Base-by-base conservation (phyloP, 331 rosid genomes). In the Quercus lobata region DNA sequence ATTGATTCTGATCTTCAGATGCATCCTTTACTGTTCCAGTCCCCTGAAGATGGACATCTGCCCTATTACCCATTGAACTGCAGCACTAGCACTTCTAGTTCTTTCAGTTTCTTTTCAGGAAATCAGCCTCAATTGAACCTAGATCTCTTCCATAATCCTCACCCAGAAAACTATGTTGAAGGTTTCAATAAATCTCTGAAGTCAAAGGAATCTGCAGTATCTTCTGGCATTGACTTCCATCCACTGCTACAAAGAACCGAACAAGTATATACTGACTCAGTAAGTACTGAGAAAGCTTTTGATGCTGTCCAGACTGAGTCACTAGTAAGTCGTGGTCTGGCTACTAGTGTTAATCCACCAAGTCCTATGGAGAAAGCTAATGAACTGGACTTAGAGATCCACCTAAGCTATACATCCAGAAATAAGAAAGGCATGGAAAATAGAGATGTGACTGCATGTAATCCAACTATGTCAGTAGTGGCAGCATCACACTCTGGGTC, bases 1-100 rank as follows among this genome's bases (percentile, higher is more conserved):
- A 66, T 83, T 27, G 70, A 81, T 84, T 81, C 89, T 79, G 97
- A 89, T 86, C 90, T 93, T 69, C 94, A 89, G 82, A 93, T 96
- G 97, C 99, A 96, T 90, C 99, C 98, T 75, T 89, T 96, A 79
- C 89, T 93, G 83, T 90, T 96, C 92, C 96, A 89, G 84, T 82
- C 87, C 76, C 79, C 96, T 70, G 94, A 93, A 79, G 91, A 85
- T 84, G 92, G 92, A 69, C 83, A 54, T 49, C 34, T 75, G 62
- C 87, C 92, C 70, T 89, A 89, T 87, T 89, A 89, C 87, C 96
- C 93, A 19, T 76, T 83, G 84, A 88, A 88, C 76, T 80, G 87
- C 72, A 69, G 80, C 78, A 74, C 97, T 58, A 85, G 85, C 61
- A 30, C 84, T 83, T 83, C 97, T 34, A 82, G 81, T 85, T 79